A percentile compares a stretch with the other conserved stretches of the same genome.
Evolutionary conservation across 768 basidiomycete species (phyloP).

Genomic region (Lactarius deliciosus): DNA sequence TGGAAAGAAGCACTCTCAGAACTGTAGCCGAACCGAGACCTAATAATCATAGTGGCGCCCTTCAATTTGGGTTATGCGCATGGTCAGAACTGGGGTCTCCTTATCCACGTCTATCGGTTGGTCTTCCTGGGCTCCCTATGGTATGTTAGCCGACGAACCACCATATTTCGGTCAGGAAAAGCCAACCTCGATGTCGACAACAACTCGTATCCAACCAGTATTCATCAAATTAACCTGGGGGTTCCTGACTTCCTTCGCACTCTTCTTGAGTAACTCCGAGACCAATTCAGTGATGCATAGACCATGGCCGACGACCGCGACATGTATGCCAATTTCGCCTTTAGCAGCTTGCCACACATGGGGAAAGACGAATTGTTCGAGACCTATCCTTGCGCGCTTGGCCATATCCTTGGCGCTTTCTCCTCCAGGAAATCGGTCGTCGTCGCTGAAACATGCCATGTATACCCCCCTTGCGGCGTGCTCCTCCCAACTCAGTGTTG

Average conservation of each 20-base stretch:
- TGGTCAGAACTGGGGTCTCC: slow-evolving; percentile 38
- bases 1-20: too few species aligned
- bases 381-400: slow-evolving; percentile 49
- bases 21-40: too few species aligned
- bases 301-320: slow-evolving; percentile 76
- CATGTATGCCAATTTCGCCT: slow-evolving; percentile 44
- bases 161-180: neutral
- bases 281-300: slow-evolving; percentile 58
- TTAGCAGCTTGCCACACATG: slow-evolving; percentile 47
- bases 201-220: slow-evolving; percentile 66
- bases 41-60: too few species aligned
- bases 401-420: slow-evolving; percentile 68
- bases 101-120: slow-evolving; percentile 34
- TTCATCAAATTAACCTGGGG: slow-evolving; percentile 52
- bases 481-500: slow-evolving; percentile 37
- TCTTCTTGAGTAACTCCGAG: slow-evolving; percentile 47
- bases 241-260: slow-evolving; percentile 37
- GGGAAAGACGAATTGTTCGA: slow-evolving; percentile 53
- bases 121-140: slow-evolving; percentile 35
- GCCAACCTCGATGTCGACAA: slow-evolving; percentile 49
- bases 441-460: slow-evolving; percentile 46
- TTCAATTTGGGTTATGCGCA: slow-evolving; percentile 53
- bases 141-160: neutral
- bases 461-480: slow-evolving; percentile 55
- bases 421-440: slow-evolving; percentile 61